Evolutionary conservation across 139 green algal species (phyloP).

Genomic region (Zygnema circumcarinatum): DNA sequence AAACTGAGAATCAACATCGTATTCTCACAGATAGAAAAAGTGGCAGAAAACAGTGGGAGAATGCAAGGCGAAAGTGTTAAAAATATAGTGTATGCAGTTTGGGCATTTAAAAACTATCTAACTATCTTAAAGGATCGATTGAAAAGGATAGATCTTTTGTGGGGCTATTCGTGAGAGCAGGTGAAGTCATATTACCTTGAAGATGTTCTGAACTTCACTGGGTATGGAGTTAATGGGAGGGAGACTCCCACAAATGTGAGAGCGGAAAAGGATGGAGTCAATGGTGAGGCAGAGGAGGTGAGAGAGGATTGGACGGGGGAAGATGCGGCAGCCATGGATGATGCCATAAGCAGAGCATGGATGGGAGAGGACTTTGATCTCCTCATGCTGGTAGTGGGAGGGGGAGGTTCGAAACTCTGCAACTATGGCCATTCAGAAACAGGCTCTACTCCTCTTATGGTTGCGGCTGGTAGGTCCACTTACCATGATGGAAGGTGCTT

Average conservation of each 20-base stretch:
- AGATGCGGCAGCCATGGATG: constrained; percentile 46
- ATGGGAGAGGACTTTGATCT: constrained; percentile 38
- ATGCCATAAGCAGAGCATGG: constrained; percentile 31
- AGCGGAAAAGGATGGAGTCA: background rate
- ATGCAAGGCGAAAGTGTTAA: too few species aligned
- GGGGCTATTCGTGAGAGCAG: too few species aligned
- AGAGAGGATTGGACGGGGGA: constrained; percentile 24
- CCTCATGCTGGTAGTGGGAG: constrained; percentile 40
- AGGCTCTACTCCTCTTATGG: constrained; percentile 81
- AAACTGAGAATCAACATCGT: background rate
- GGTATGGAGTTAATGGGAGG: background rate
- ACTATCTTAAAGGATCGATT: too few species aligned
- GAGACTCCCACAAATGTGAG: background rate
- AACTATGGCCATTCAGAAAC: constrained; percentile 62
- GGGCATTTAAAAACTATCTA: too few species aligned
- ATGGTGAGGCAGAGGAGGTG: background rate
- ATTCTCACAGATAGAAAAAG: background rate
- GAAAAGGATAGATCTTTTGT: too few species aligned
- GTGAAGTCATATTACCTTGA: constrained; percentile 66
- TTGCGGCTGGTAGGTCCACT: constrained; percentile 65
- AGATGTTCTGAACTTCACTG: constrained; percentile 62
- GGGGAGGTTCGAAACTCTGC: background rate
- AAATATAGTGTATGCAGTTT: too few species aligned
- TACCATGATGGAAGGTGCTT: too few species aligned
- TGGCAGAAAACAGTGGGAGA: too few species aligned